These are phyloP conservation scores for Wickerhamomyces pijperi DNA, from an alignment of 805 yeast genomes.

Conservation along the genomic window DNA sequence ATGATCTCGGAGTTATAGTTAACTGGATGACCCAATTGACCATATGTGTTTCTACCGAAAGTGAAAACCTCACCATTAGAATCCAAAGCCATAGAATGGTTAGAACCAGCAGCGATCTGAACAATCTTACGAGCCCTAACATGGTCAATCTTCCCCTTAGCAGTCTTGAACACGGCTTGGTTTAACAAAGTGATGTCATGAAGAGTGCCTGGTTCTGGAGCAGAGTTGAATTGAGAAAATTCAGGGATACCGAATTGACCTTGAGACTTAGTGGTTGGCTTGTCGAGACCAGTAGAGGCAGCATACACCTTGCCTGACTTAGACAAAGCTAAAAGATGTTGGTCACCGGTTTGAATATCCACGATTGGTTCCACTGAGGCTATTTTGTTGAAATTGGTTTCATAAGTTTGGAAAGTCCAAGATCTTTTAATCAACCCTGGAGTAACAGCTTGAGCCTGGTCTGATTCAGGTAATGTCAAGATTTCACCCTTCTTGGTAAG, in stretches of 20 bases:
- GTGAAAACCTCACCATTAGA: constrained; percentile 60
- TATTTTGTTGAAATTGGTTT: constrained; percentile 7
- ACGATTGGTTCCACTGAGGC: constrained; percentile 36
- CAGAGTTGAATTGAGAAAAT: constrained; percentile 50
- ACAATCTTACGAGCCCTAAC: constrained; percentile 33
- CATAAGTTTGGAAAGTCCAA: constrained; percentile 8
- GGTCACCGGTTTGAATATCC: constrained; percentile 47
- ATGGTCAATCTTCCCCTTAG: constrained; percentile 11
- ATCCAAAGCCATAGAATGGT: constrained; percentile 66
- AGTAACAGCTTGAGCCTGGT: constrained; percentile 4
- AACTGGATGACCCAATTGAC: constrained; percentile 73
- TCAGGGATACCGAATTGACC: constrained; percentile 85
- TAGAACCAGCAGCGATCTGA: constrained; percentile 61
- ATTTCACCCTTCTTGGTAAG: constrained; percentile 26
- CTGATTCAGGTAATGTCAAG: constrained; percentile 22
- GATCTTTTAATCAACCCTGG: constrained; percentile 5
- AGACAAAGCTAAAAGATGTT: constrained; percentile 59
- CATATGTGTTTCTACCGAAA: constrained; percentile 77
- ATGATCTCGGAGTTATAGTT: constrained; percentile 53
- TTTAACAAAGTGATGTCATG: constrained; percentile 51
- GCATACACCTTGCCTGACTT: constrained; percentile 50
- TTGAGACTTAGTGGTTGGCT: constrained; percentile 25
- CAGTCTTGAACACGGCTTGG: constrained; percentile 22
- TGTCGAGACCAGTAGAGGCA: constrained; percentile 41
- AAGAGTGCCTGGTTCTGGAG: constrained; percentile 37